Conservation (phyloP, 805 yeast species). For the Phaffomyces antillensis region DNA sequence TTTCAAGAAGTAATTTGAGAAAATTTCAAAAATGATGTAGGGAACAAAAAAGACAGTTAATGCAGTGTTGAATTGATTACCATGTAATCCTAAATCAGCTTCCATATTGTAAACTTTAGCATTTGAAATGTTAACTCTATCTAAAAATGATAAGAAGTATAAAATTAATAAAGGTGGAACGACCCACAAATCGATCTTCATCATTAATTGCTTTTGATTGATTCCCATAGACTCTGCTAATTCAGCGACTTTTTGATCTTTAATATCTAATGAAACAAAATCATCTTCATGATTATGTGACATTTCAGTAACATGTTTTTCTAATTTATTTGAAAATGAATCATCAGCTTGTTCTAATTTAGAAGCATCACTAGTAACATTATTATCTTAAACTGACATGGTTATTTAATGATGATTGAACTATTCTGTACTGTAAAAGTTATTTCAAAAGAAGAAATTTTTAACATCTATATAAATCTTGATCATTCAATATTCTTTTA, state of each 20-base stretch:
- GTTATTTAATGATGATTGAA: too few relatives aligned
- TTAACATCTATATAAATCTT: too few relatives aligned
- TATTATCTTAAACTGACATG: too few relatives aligned
- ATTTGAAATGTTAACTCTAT: constrained; percentile 76
- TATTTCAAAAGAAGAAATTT: too few relatives aligned
- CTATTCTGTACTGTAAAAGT: too few relatives aligned
- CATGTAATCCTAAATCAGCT: constrained; percentile 41
- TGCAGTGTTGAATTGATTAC: constrained; percentile 36
- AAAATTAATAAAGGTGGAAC: constrained; percentile 72
- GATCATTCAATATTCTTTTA: too few relatives aligned
- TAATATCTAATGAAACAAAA: constrained; percentile 17
- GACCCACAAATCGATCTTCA: constrained; percentile 61
- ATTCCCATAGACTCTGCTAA: constrained; percentile 42
- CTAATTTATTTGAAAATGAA: neutral
- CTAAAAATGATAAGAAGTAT: constrained; percentile 71
- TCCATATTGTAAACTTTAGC: constrained; percentile 70
- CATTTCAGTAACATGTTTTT: neutral
- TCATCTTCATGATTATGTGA: constrained; percentile 3
- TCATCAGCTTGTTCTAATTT: neutral
- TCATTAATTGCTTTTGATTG: constrained; percentile 47
- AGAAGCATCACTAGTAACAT: too few relatives aligned
- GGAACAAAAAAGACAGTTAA: constrained; percentile 43
- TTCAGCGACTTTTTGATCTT: constrained; percentile 18
- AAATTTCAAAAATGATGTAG: constrained; percentile 32
- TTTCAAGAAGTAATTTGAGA: constrained; percentile 33